Evolutionary conservation across 257 asterid genomes (phyloP).

Genomic region (Salvia rosmarinus): DNA sequence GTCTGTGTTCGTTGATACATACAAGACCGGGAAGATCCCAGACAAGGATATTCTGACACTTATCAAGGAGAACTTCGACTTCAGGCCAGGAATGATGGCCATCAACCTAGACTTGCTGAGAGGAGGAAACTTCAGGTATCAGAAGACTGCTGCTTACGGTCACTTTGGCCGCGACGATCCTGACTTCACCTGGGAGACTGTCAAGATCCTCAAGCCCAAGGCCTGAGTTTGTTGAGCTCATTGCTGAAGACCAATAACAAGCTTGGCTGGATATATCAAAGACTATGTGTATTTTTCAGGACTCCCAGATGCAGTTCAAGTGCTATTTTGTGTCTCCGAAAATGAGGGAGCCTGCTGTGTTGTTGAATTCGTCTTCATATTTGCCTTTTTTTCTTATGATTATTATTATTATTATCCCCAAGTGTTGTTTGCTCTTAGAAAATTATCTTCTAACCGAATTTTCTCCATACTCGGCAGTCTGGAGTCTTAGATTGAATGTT

Average conservation of each 20-base stretch:
- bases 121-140: constrained; percentile 75
- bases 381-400: background rate
- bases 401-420: no score
- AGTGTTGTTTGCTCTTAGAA: constrained; percentile 2
- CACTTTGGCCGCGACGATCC: background rate
- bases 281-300: constrained; percentile 17
- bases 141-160: constrained; percentile 3
- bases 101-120: constrained; percentile 66
- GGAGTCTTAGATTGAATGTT: background rate
- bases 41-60: constrained; percentile 63
- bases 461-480: background rate
- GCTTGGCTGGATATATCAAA: background rate
- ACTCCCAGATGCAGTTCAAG: background rate
- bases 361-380: constrained; percentile 16
- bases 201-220: constrained; percentile 12
- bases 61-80: constrained; percentile 68
- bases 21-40: constrained; percentile 65
- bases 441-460: constrained; percentile 17
- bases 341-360: constrained; percentile 29
- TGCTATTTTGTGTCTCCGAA: background rate
- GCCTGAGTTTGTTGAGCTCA: background rate
- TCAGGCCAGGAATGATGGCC: constrained; percentile 83
- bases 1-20: constrained; percentile 66
- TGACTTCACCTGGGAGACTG: constrained; percentile 21
- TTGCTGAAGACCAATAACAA: background rate